Evolutionary conservation across 805 yeast genomes (phyloP).

Genomic region (Dipodascus geniculatus): DNA sequence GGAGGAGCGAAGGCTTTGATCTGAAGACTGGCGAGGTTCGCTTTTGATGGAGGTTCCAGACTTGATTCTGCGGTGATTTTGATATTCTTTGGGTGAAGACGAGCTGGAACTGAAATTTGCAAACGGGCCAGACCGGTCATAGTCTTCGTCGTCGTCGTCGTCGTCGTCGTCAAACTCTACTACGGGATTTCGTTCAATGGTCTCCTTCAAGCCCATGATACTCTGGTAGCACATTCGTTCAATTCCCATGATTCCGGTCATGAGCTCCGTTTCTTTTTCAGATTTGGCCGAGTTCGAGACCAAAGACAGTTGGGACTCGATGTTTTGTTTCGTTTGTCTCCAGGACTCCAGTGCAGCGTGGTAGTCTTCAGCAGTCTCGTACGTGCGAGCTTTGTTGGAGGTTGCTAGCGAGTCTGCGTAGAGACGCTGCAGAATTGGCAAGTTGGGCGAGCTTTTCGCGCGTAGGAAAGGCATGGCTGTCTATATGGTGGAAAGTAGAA

Average conservation of each 20-base stretch:
- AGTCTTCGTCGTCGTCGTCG: not conserved
- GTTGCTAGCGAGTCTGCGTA: slow-evolving; percentile 32
- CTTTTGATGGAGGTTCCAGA: not conserved
- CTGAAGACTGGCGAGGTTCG: not conserved
- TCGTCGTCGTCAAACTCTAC: not conserved
- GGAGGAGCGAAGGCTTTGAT: not conserved
- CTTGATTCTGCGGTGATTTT: not conserved
- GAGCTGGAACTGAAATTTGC: not conserved
- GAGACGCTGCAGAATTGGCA: slow-evolving; percentile 22
- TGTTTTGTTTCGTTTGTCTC: slow-evolving; percentile 25
- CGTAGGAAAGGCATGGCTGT: not conserved
- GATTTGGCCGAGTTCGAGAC: slow-evolving; percentile 21
- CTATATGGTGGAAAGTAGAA: too few relatives aligned
- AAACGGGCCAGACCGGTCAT: not conserved
- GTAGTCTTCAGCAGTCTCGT: slow-evolving; percentile 27
- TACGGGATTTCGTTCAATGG: not conserved
- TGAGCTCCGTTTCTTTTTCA: slow-evolving; percentile 24
- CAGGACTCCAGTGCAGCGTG: slow-evolving; percentile 26
- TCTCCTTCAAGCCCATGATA: slow-evolving; percentile 11
- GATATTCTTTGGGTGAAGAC: not conserved
- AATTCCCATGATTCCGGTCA: slow-evolving; percentile 27
- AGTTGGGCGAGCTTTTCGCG: not conserved
- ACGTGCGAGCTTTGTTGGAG: slow-evolving; percentile 28
- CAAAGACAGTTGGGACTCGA: slow-evolving; percentile 22
- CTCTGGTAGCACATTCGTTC: slow-evolving; percentile 30